Percentiles rank a stretch among this genome's conserved stretches.
Evolutionary conservation across 23 red algal species (phyloP).

Genomic region (Gracilaria caudata): DNA sequence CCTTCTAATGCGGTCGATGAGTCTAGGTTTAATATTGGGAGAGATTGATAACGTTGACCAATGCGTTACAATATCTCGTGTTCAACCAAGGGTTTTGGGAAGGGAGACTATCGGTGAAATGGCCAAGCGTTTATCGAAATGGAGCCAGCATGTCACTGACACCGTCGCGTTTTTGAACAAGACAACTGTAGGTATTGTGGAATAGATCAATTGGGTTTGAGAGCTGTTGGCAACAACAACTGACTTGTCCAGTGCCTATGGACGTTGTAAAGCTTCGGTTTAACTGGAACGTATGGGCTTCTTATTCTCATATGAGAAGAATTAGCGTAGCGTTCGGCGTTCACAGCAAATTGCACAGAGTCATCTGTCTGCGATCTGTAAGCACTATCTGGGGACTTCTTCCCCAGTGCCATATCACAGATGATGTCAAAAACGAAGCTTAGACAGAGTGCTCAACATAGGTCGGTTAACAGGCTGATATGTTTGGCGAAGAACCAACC

Average conservation of each 20-base stretch:
- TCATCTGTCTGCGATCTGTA: too few relatives aligned
- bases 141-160: conserved; percentile 61
- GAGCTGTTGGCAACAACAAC: neutral
- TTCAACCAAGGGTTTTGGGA: conserved; percentile 85
- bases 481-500: too few relatives aligned
- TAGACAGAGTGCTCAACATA: too few relatives aligned
- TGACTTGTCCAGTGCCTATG: conserved; percentile 2
- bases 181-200: conserved; percentile 56
- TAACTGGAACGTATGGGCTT: conserved; percentile 14
- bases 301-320: neutral
- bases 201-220: conserved; percentile 18
- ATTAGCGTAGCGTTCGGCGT: neutral
- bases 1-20: conserved; percentile 90
- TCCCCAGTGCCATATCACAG: too few relatives aligned
- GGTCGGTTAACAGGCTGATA: too few relatives aligned
- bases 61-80: conserved; percentile 74
- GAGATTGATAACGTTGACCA: conserved; percentile 92
- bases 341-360: too few relatives aligned
- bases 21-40: conserved; percentile 80
- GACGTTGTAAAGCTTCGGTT: conserved; percentile 6
- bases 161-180: conserved; percentile 69
- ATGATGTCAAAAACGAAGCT: too few relatives aligned
- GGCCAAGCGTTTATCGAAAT: conserved; percentile 69
- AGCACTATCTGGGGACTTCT: too few relatives aligned
- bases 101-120: conserved; percentile 70